Conservation (phyloP, 2,329 filamentous ascomycete genomes). For the Trichoderma pleuroti region DNA sequence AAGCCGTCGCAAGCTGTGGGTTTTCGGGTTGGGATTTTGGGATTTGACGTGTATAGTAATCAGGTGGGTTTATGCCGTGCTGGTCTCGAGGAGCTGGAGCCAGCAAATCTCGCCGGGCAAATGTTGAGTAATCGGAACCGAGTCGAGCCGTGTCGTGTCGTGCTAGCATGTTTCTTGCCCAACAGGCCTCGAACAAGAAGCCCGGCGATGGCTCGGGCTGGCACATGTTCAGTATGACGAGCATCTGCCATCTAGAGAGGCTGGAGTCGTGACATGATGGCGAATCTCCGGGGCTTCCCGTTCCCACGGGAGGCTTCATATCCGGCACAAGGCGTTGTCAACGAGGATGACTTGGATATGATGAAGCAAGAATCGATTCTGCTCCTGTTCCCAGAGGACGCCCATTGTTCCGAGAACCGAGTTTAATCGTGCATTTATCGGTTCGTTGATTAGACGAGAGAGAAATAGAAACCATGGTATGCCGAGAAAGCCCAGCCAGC, state of each 20-base stretch:
- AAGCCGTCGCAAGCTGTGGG: background rate
- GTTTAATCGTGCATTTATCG: background rate
- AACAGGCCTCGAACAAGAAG: background rate
- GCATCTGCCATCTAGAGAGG: background rate
- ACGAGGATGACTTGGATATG: background rate
- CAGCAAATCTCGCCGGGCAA: background rate
- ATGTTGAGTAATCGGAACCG: conserved; percentile 1
- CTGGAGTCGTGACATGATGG: background rate
- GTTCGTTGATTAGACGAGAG: background rate
- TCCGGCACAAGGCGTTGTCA: background rate
- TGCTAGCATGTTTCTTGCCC: background rate
- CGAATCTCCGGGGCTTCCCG: background rate
- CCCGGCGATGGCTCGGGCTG: background rate
- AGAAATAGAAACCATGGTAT: background rate
- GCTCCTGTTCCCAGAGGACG: background rate
- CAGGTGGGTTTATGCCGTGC: background rate
- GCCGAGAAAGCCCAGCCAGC: background rate
- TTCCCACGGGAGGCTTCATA: background rate
- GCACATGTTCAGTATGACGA: background rate
- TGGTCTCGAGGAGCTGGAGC: background rate
- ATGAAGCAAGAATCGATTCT: background rate
- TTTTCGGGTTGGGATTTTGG: background rate
- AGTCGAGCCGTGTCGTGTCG: background rate
- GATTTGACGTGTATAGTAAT: conserved; percentile 2
- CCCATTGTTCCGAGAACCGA: background rate